A percentile compares a stretch with the other conserved stretches of the same genome.
Evolutionary conservation across 148 eudicot genomes (phyloP).

Genomic region (Euryodendron excelsum): DNA sequence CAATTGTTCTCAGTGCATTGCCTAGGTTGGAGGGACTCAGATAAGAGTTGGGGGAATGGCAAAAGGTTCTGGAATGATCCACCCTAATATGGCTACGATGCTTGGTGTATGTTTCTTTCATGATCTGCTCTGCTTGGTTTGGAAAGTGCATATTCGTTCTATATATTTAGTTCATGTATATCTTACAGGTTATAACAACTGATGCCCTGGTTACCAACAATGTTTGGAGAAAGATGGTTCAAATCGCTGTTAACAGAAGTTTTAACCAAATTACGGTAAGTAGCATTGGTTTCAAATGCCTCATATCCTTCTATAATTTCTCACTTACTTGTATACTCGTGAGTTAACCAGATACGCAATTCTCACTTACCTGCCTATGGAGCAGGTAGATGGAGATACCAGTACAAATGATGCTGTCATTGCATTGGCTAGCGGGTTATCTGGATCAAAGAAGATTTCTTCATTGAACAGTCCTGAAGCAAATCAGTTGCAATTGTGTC

Average conservation of each 20-base stretch:
- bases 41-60: slow-evolving; percentile 97
- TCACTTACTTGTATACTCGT: background rate
- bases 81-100: slow-evolving; percentile 99
- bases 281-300: slow-evolving; percentile 8
- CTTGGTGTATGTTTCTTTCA: slow-evolving; percentile 72
- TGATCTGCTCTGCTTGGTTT: slow-evolving; percentile 19
- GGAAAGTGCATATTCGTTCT: background rate
- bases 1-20: background rate
- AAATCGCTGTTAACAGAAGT: slow-evolving; percentile 83
- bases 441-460: slow-evolving; percentile 61
- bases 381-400: slow-evolving; percentile 97
- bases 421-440: slow-evolving; percentile 96
- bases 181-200: slow-evolving; percentile 88
- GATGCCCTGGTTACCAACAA: slow-evolving; percentile 79
- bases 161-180: background rate
- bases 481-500: slow-evolving; percentile 73
- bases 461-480: slow-evolving; percentile 66
- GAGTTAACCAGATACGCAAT: background rate
- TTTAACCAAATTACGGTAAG: slow-evolving; percentile 97
- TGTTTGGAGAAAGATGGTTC: slow-evolving; percentile 94
- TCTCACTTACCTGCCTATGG: slow-evolving; percentile 1
- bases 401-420: slow-evolving; percentile 96
- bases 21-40: slow-evolving; percentile 64
- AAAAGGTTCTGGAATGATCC: slow-evolving; percentile 99
- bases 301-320: background rate